Percentiles rank a stretch among this genome's conserved stretches.
These are phyloP conservation scores for Penicillium glabrum DNA, from an alignment of 2,329 filamentous ascomycete genomes.

Conservation along the genomic window DNA sequence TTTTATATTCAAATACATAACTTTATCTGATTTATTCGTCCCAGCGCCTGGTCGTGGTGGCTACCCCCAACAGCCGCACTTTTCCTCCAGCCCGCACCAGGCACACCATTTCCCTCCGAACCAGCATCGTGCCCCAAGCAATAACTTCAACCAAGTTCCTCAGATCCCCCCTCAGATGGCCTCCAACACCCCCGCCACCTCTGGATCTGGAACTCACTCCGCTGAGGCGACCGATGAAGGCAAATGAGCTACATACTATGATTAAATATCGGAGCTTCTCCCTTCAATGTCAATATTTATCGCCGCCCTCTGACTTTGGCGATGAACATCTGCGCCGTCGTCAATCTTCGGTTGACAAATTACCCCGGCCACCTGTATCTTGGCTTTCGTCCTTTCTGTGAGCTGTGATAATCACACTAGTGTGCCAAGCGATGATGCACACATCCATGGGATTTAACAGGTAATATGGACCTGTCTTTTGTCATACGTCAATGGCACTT, in stretches of 20 bases:
- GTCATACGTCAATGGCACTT: background rate
- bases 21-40: constrained; percentile 7
- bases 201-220: constrained; percentile 39
- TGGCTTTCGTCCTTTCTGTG: constrained; percentile 4
- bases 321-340: constrained; percentile 3
- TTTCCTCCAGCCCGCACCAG: constrained; percentile 65
- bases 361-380: background rate
- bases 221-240: constrained; percentile 47
- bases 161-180: constrained; percentile 48
- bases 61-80: constrained; percentile 64
- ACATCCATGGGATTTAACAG: constrained; percentile 7
- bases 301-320: background rate
- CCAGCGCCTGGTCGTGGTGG: constrained; percentile 60
- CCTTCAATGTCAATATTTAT: background rate
- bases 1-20: constrained; percentile 10
- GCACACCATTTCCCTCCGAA: constrained; percentile 61
- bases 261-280: constrained; percentile 1
- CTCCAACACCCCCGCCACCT: constrained; percentile 32
- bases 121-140: constrained; percentile 57
- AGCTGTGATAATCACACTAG: background rate
- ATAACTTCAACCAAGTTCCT: constrained; percentile 53
- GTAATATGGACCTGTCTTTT: background rate
- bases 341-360: constrained; percentile 3
- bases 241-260: constrained; percentile 42
- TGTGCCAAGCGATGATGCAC: constrained; percentile 5